Evolutionary conservation across 2,329 filamentous ascomycete species (phyloP).

Genomic region (Sphaerulina vaccinii): DNA sequence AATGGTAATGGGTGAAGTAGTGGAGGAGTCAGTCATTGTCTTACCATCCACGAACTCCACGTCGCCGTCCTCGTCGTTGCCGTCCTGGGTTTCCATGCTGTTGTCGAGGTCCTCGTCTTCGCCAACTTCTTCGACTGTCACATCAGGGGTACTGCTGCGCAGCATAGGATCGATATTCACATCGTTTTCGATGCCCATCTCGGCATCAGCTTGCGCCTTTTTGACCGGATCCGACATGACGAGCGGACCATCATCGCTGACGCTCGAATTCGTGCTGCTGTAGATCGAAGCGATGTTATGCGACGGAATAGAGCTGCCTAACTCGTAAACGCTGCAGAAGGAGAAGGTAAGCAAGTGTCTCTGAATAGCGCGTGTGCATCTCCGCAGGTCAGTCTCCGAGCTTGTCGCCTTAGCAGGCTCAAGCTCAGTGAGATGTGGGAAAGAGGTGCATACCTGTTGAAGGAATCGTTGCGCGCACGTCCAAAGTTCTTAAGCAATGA

Average conservation of each 20-base stretch:
- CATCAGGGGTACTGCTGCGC: background rate
- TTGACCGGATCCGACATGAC: background rate
- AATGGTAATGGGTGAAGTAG: constrained; percentile 4
- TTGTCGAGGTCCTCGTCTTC: background rate
- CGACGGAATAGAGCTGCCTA: constrained; percentile 1
- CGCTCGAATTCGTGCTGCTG: background rate
- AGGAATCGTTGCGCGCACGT: constrained; percentile 5
- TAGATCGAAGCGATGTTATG: constrained; percentile 1
- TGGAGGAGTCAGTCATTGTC: background rate
- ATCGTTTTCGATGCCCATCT: no score
- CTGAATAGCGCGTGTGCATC: no score
- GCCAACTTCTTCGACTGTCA: background rate
- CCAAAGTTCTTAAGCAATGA: background rate
- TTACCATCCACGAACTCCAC: background rate
- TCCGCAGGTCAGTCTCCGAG: no score
- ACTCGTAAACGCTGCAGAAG: constrained; percentile 6
- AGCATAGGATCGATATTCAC: background rate
- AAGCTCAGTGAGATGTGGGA: no score
- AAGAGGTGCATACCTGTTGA: no score
- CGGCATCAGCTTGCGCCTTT: background rate
- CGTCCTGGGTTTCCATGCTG: background rate
- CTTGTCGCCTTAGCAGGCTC: no score
- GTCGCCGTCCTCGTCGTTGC: background rate
- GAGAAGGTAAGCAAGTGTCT: no score
- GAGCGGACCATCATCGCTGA: background rate